Percentiles rank a stretch among this genome's conserved stretches.
These are phyloP conservation scores for Boletus reticulatus DNA, from an alignment of 768 basidiomycete genomes.

Conservation along the genomic window DNA sequence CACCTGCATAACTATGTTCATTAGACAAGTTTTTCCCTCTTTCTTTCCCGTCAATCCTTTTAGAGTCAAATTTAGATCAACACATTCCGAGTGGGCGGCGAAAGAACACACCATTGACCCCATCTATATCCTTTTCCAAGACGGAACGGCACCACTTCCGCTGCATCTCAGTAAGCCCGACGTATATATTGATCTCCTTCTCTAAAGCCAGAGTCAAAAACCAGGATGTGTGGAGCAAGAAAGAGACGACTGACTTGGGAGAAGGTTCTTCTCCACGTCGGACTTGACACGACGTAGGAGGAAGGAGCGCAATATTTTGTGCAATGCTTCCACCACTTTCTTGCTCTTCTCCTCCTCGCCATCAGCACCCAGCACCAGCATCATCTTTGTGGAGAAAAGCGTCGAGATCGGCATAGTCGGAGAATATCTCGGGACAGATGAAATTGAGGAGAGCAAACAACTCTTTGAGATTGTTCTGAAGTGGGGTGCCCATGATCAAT, in stretches of 20 bases:
- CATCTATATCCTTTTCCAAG: conserved; percentile 97
- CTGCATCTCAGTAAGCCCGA: conserved; percentile 97
- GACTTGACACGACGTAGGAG: conserved; percentile 90
- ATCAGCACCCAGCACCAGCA: conserved; percentile 51
- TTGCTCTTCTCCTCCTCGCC: conserved; percentile 82
- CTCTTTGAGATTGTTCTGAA: conserved; percentile 97
- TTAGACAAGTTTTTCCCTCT: conserved; percentile 94
- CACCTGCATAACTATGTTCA: conserved; percentile 99
- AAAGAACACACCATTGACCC: conserved; percentile 76
- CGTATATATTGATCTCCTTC: conserved; percentile 98
- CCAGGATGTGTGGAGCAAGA: neutral
- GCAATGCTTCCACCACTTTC: conserved; percentile 93
- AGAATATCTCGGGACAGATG: conserved; percentile 95
- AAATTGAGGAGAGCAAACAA: conserved; percentile 91
- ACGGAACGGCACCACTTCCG: conserved; percentile 97
- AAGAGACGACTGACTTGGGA: conserved; percentile 64
- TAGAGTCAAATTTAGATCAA: neutral
- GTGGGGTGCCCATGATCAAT: conserved; percentile 93
- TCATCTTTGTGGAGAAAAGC: conserved; percentile 92
- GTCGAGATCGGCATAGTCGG: conserved; percentile 87
- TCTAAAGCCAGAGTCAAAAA: conserved; percentile 43
- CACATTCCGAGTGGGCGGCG: neutral
- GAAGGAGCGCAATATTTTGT: conserved; percentile 96
- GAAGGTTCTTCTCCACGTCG: conserved; percentile 93
- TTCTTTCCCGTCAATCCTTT: conserved; percentile 92